Evolutionary conservation across 331 rosid species (phyloP).

Genomic region (Pyracantha coccinea): DNA sequence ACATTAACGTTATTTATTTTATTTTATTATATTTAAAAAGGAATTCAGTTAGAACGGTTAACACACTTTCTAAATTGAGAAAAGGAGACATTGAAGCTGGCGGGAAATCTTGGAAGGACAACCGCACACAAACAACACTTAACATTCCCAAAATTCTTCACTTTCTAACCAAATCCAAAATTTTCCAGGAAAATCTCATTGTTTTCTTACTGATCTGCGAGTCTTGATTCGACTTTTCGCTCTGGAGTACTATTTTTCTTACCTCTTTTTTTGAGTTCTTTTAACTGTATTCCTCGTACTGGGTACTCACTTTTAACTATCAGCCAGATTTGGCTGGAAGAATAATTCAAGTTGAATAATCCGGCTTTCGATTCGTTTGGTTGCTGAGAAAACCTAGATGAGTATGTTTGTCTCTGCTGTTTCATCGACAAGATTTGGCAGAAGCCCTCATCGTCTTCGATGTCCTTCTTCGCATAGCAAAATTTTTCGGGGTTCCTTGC

Average conservation of each 20-base stretch:
- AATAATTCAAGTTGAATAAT: neutral
- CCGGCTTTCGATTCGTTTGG: neutral
- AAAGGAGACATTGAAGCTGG: neutral
- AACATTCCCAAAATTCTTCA: neutral
- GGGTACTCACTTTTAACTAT: neutral
- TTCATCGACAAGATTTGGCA: neutral
- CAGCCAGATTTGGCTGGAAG: neutral
- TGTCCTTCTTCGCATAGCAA: neutral
- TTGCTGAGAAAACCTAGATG: neutral
- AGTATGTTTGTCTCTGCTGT: neutral
- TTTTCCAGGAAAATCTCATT: neutral
- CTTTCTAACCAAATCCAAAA: neutral
- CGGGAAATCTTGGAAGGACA: neutral
- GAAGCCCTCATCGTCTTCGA: neutral
- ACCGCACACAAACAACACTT: neutral
- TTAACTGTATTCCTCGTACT: neutral
- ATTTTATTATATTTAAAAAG: too few relatives aligned
- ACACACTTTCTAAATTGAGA: neutral
- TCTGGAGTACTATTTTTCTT: neutral
- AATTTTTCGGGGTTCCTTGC: neutral
- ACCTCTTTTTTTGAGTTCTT: neutral
- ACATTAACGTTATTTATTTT: too few relatives aligned
- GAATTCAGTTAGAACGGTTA: slow-evolving; percentile 17
- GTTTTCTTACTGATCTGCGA: neutral
- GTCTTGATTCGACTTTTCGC: neutral